Percentiles rank a stretch among this genome's conserved stretches.
Conservation (phyloP, 495 filamentous ascomycete genomes). For the Daldinia caldariorum region DNA sequence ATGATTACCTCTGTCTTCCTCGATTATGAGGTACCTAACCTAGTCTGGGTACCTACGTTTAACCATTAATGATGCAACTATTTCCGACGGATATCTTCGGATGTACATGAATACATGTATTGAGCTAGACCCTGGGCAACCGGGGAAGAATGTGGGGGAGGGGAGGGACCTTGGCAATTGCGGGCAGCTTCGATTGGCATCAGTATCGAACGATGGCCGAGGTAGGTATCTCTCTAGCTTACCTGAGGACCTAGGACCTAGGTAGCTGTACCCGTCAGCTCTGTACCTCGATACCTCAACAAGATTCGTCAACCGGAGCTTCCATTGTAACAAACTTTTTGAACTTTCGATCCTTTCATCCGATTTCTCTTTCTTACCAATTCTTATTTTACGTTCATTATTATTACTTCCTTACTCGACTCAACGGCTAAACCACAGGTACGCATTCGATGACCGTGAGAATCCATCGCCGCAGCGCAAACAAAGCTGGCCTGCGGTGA, state of each 20-base stretch:
- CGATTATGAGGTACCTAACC: too few species aligned
- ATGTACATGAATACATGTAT: constrained; percentile 1
- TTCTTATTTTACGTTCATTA: neutral
- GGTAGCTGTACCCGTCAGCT: constrained; percentile 4
- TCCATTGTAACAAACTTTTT: constrained; percentile 12
- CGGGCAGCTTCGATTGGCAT: neutral
- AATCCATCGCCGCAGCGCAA: constrained; percentile 38
- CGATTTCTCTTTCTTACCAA: constrained; percentile 8
- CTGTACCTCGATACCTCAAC: neutral
- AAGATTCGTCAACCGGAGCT: constrained; percentile 25
- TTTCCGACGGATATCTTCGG: constrained; percentile 26
- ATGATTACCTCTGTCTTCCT: constrained; percentile 4
- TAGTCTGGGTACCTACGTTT: too few species aligned
- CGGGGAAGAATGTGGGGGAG: constrained; percentile 37
- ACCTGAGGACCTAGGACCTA: constrained; percentile 28
- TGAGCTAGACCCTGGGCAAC: constrained; percentile 31
- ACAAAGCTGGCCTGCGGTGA: constrained; percentile 44
- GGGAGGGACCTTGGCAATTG: constrained; percentile 3
- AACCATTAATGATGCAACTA: too few species aligned
- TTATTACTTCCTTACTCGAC: too few species aligned
- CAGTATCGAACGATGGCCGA: constrained; percentile 7
- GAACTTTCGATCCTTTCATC: constrained; percentile 26
- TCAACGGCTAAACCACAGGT: constrained; percentile 2
- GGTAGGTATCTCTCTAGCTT: neutral
- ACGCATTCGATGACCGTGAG: constrained; percentile 35